Conservation (phyloP, 1,284 basidiomycete genomes). For the Heterobasidion parviporum region DNA sequence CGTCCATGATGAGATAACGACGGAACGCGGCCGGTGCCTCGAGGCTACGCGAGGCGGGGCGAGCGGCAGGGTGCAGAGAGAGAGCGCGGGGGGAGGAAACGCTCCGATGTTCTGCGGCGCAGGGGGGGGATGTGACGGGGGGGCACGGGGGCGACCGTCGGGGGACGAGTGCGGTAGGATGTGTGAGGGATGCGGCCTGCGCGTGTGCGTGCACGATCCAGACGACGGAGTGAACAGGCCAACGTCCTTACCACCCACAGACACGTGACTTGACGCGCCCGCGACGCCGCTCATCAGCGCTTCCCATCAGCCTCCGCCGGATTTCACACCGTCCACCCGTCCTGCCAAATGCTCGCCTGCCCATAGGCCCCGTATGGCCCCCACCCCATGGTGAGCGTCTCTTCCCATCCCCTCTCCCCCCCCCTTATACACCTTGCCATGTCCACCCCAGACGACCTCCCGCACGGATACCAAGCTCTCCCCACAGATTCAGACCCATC, state of each 20-base stretch:
- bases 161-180: neutral
- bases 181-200: neutral
- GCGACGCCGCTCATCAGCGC: neutral
- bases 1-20: slow-evolving; percentile 5
- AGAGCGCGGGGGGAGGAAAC: no score
- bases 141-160: neutral
- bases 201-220: neutral
- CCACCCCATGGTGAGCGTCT: neutral
- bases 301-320: neutral
- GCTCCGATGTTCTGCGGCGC: neutral
- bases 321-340: neutral
- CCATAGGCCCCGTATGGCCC: neutral
- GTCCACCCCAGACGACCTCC: neutral
- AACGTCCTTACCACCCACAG: no score
- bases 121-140: no score
- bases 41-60: neutral
- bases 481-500: neutral
- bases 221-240: no score
- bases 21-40: neutral
- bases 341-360: neutral
- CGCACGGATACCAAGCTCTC: neutral
- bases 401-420: neutral
- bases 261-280: no score
- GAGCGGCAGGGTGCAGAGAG: no score
- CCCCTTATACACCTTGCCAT: neutral